Conservation (phyloP, 2,329 filamentous ascomycete species). For the Xylariaceae sp. region DNA sequence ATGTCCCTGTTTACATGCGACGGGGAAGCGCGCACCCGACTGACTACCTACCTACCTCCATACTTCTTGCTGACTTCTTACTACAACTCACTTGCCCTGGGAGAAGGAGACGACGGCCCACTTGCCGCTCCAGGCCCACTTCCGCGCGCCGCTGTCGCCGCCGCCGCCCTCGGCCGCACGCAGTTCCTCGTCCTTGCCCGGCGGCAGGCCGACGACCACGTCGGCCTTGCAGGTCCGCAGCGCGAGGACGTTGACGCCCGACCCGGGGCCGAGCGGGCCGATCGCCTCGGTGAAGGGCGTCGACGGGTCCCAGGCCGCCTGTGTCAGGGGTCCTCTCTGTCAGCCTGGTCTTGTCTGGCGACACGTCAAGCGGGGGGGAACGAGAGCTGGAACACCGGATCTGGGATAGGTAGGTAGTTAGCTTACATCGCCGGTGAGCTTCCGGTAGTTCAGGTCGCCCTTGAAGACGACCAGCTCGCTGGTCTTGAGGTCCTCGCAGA, state of each 20-base stretch:
- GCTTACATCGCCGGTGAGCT: slow-evolving; percentile 80
- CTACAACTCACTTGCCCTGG: slow-evolving; percentile 57
- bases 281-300: slow-evolving; percentile 81
- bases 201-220: slow-evolving; percentile 79
- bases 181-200: slow-evolving; percentile 77
- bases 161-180: slow-evolving; percentile 60
- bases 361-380: neutral
- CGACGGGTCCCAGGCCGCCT: slow-evolving; percentile 76
- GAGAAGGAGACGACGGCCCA: slow-evolving; percentile 92
- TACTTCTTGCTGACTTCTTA: too few species aligned
- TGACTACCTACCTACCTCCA: too few species aligned
- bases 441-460: slow-evolving; percentile 93
- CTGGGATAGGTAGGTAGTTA: neutral
- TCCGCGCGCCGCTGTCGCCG: slow-evolving; percentile 61
- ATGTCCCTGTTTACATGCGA: too few species aligned
- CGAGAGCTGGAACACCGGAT: neutral
- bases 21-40: too few species aligned
- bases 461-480: slow-evolving; percentile 93
- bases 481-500: slow-evolving; percentile 71
- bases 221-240: slow-evolving; percentile 95
- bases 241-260: slow-evolving; percentile 76
- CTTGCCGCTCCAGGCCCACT: slow-evolving; percentile 94
- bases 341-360: neutral
- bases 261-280: slow-evolving; percentile 74
- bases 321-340: slow-evolving; percentile 4